These are phyloP conservation scores for Chlorencoelia australis DNA, from an alignment of 2,329 filamentous ascomycete genomes.

Conservation along the genomic window DNA sequence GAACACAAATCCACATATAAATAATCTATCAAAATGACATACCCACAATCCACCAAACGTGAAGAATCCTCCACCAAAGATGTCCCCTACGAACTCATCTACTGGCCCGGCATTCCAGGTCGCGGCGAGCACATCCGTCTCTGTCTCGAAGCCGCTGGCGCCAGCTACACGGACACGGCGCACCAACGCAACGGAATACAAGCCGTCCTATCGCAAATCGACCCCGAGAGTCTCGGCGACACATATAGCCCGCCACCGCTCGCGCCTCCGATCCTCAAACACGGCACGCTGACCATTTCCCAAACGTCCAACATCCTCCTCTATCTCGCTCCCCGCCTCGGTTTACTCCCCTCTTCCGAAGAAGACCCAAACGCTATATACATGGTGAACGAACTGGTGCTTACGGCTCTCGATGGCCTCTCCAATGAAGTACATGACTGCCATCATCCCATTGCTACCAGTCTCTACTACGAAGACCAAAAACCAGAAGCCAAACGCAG, in stretches of 20 bases:
- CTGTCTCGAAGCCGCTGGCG: slow-evolving; percentile 57
- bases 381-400: slow-evolving; percentile 49
- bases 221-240: slow-evolving; percentile 36
- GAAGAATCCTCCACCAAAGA: slow-evolving; percentile 21
- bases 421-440: slow-evolving; percentile 65
- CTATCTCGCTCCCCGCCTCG: slow-evolving; percentile 44
- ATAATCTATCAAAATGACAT: too few species aligned
- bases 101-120: slow-evolving; percentile 44
- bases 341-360: slow-evolving; percentile 6
- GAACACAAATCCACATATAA: too few species aligned
- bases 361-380: slow-evolving; percentile 39
- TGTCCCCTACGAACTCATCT: slow-evolving; percentile 20
- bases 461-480: slow-evolving; percentile 64
- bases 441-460: slow-evolving; percentile 57
- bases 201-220: slow-evolving; percentile 40
- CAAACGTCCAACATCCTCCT: slow-evolving; percentile 66
- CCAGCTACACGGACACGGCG: slow-evolving; percentile 55
- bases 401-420: slow-evolving; percentile 60
- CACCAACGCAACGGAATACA: slow-evolving; percentile 52
- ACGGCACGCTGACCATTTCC: slow-evolving; percentile 46
- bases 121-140: slow-evolving; percentile 68
- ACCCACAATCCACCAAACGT: too few species aligned
- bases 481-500: slow-evolving; percentile 53
- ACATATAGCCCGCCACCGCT: slow-evolving; percentile 52
- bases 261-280: slow-evolving; percentile 54